phyloP scores from a whole-genome alignment of 1,284 basidiomycete genomes.

The Macrocybe sp. region DNA sequence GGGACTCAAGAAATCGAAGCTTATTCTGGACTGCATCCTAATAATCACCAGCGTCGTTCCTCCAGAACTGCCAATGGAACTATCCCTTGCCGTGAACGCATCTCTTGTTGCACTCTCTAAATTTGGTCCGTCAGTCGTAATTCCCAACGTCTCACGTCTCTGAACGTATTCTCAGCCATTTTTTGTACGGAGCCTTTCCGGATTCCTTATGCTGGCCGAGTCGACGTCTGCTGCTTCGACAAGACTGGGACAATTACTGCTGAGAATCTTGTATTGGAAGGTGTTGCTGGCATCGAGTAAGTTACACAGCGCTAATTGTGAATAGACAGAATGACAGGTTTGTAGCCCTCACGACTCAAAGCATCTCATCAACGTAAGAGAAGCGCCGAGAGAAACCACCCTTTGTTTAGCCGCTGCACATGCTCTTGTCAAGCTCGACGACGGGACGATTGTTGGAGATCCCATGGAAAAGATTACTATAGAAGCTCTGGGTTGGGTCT shows the following conservation, averaged over 20 bases:
- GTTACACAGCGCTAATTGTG: slow-evolving; percentile 21
- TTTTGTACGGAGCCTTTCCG: slow-evolving; percentile 98
- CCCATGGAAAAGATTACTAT: slow-evolving; percentile 99
- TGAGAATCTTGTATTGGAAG: slow-evolving; percentile 92
- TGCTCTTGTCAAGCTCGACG: slow-evolving; percentile 89
- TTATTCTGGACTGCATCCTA: slow-evolving; percentile 88
- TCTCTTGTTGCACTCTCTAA: slow-evolving; percentile 92
- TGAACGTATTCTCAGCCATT: slow-evolving; percentile 56
- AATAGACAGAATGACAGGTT: slow-evolving; percentile 3
- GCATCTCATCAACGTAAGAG: slow-evolving; percentile 75
- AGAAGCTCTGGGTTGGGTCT: slow-evolving; percentile 87
- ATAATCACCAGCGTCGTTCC: slow-evolving; percentile 96
- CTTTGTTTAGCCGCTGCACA: slow-evolving; percentile 92
- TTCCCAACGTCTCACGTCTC: not conserved
- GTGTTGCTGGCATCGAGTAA: slow-evolving; percentile 83
- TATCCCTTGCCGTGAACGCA: slow-evolving; percentile 91
- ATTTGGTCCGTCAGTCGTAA: slow-evolving; percentile 49
- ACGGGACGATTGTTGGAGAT: slow-evolving; percentile 92
- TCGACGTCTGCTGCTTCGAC: slow-evolving; percentile 97
- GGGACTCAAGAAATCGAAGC: slow-evolving; percentile 88
- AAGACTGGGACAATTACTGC: slow-evolving; percentile 97
- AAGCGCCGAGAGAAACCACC: slow-evolving; percentile 75
- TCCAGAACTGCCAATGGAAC: slow-evolving; percentile 94
- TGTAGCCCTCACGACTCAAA: slow-evolving; percentile 51
- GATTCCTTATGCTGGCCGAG: slow-evolving; percentile 88